Percentiles rank a stretch among this genome's conserved stretches.
phyloP scores from a whole-genome alignment of 306 rosid species.

The Lathyrus aphaca region DNA sequence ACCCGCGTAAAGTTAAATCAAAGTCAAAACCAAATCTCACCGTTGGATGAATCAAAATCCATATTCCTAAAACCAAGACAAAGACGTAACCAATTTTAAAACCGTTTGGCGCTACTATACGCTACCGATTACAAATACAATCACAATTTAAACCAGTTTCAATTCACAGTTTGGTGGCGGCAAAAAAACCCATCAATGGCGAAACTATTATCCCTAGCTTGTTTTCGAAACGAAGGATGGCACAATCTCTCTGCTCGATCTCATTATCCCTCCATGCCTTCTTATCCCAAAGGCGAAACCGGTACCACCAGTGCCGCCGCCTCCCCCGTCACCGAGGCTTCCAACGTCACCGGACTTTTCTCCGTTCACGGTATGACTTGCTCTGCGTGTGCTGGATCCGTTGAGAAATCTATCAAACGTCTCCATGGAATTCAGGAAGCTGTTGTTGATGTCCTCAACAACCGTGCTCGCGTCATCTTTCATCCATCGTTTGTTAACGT shows the following conservation, averaged over 20 bases:
- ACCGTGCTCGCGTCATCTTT: slow-evolving; percentile 64
- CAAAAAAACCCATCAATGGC: slow-evolving; percentile 18
- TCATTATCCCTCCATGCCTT: slow-evolving; percentile 78
- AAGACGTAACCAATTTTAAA: not conserved
- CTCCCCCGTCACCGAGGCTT: not conserved
- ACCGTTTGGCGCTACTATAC: not conserved
- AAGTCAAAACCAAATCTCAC: slow-evolving; percentile 38
- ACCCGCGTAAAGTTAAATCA: not conserved
- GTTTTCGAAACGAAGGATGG: slow-evolving; percentile 44
- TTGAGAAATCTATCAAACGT: slow-evolving; percentile 73
- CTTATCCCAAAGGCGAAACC: slow-evolving; percentile 50
- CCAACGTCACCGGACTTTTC: slow-evolving; percentile 55
- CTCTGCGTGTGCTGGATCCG: slow-evolving; percentile 77
- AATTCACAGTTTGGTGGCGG: slow-evolving; percentile 3
- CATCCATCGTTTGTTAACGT: slow-evolving; percentile 62
- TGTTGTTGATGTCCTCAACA: slow-evolving; percentile 70
- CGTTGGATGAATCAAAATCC: slow-evolving; percentile 19
- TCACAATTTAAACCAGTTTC: not conserved
- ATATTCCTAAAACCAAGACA: not conserved
- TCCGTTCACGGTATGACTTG: slow-evolving; percentile 75
- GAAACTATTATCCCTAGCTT: slow-evolving; percentile 52
- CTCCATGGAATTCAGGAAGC: slow-evolving; percentile 77
- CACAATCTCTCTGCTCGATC: slow-evolving; percentile 49
- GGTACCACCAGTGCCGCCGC: too few species aligned
- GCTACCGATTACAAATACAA: not conserved